These are phyloP conservation scores for Elongisporangium prolatum DNA, from an alignment of 352 stramenopile genomes.

Conservation along the genomic window DNA sequence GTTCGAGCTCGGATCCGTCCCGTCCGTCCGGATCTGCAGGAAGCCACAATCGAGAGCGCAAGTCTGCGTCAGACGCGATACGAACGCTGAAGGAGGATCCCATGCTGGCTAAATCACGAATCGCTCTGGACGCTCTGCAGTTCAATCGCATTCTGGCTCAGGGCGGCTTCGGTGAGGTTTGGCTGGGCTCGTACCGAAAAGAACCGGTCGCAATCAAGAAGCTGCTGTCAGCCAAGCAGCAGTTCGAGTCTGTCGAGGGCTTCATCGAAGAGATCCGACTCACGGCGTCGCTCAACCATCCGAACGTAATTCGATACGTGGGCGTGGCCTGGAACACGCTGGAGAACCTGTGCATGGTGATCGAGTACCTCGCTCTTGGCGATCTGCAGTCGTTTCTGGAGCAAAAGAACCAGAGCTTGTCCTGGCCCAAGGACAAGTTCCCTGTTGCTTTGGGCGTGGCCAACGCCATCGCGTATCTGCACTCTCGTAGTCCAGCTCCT, in stretches of 20 bases:
- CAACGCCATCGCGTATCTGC: slow-evolving; percentile 29
- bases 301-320: slow-evolving; percentile 41
- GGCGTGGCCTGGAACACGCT: slow-evolving; percentile 44
- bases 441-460: slow-evolving; percentile 32
- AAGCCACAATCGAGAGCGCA: neutral
- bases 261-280: slow-evolving; percentile 53
- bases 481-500: slow-evolving; percentile 15
- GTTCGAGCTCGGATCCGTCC: neutral
- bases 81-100: slow-evolving; percentile 21
- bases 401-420: slow-evolving; percentile 17
- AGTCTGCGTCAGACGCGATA: neutral
- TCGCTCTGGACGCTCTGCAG: slow-evolving; percentile 37
- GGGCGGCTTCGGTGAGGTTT: slow-evolving; percentile 56
- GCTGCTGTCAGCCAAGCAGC: slow-evolving; percentile 28
- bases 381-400: slow-evolving; percentile 41
- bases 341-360: slow-evolving; percentile 42
- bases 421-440: slow-evolving; percentile 35
- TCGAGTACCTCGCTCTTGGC: slow-evolving; percentile 46
- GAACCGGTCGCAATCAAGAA: slow-evolving; percentile 44
- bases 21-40: neutral
- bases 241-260: slow-evolving; percentile 31
- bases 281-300: slow-evolving; percentile 35
- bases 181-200: slow-evolving; percentile 32
- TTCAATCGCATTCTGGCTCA: slow-evolving; percentile 31
- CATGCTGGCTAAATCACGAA: slow-evolving; percentile 21